Conservation (phyloP, 768 basidiomycete genomes). For the Mycena rosella region DNA sequence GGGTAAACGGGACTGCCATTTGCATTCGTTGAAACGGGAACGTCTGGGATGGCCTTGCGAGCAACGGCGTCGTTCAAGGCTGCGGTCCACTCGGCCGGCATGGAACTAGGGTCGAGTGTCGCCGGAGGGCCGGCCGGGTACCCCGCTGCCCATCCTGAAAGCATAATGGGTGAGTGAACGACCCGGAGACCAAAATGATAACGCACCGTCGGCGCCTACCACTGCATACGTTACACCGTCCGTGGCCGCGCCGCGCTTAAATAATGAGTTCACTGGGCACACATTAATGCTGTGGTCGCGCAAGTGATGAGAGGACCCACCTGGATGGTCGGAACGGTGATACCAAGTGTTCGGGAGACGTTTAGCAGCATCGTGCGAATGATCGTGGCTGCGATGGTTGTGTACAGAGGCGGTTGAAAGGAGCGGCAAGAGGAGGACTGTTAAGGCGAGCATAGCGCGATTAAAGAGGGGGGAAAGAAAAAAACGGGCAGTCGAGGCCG, state of each 20-base stretch:
- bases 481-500: neutral
- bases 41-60: constrained; percentile 79
- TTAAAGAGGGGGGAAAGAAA: neutral
- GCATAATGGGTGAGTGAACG: neutral
- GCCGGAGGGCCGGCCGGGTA: constrained; percentile 11
- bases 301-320: neutral
- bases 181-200: neutral
- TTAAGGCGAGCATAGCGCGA: constrained; percentile 2
- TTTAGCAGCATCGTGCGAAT: constrained; percentile 20
- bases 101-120: constrained; percentile 1
- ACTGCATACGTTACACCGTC: constrained; percentile 48
- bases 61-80: constrained; percentile 73
- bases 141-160: constrained; percentile 5
- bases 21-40: constrained; percentile 62
- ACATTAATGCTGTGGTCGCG: neutral
- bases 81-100: constrained; percentile 23
- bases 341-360: constrained; percentile 66
- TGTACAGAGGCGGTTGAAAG: neutral
- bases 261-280: constrained; percentile 59
- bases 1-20: constrained; percentile 25
- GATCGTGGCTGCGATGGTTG: neutral
- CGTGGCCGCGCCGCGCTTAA: constrained; percentile 62
- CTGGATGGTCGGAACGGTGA: constrained; percentile 65
- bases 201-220: constrained; percentile 26
- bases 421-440: constrained; percentile 12